Conservation (phyloP, 768 basidiomycete species). For the Lentinus brumalis region DNA sequence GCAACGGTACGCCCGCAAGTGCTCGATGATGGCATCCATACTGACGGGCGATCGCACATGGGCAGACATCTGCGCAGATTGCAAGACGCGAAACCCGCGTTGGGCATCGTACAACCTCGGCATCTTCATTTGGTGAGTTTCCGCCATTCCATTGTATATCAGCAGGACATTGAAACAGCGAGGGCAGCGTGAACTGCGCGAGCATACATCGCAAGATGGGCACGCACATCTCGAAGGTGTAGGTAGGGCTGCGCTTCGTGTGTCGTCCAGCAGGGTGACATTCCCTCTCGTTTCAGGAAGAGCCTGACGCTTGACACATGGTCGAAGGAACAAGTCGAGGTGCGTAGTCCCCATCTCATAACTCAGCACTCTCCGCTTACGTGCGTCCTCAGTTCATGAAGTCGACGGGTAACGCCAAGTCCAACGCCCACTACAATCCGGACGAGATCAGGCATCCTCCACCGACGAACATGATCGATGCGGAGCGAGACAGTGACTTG, state of each 20-base stretch:
- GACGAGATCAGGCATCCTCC: conserved; percentile 83
- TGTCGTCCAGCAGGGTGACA: background rate
- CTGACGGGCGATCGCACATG: background rate
- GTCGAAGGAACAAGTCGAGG: conserved; percentile 89
- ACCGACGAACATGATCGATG: conserved; percentile 75
- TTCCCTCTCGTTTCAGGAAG: conserved; percentile 54
- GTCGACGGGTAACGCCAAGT: conserved; percentile 76
- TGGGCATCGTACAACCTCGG: conserved; percentile 92
- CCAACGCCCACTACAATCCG: conserved; percentile 80
- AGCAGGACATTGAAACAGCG: background rate
- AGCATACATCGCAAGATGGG: conserved; percentile 94
- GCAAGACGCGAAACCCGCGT: conserved; percentile 80
- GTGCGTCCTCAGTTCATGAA: conserved; percentile 63
- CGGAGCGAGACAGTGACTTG: conserved; percentile 84
- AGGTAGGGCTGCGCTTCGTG: conserved; percentile 34
- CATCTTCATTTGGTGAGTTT: conserved; percentile 77
- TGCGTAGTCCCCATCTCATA: conserved; percentile 37
- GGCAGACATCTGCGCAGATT: conserved; percentile 88
- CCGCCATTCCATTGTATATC: background rate
- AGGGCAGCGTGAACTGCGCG: conserved; percentile 76
- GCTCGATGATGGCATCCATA: background rate
- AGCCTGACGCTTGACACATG: conserved; percentile 87
- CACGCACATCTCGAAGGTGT: conserved; percentile 94
- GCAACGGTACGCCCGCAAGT: conserved; percentile 63
- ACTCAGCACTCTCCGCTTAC: background rate